These are phyloP conservation scores for Aspergillus cristatus DNA, from an alignment of 495 filamentous ascomycete species.

Conservation along the genomic window DNA sequence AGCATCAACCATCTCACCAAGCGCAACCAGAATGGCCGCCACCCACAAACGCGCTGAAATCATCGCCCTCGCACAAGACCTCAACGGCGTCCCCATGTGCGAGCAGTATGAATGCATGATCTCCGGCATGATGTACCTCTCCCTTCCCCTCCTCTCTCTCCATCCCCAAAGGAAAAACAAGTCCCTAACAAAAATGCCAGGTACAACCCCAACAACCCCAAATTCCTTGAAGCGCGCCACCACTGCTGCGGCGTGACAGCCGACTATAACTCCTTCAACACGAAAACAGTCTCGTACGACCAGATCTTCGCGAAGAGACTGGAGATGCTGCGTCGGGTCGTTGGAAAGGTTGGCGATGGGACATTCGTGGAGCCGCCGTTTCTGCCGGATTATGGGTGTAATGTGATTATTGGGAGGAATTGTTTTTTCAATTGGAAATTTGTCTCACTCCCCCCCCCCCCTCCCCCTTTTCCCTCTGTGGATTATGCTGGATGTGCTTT, in stretches of 20 bases:
- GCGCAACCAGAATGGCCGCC: conserved; percentile 23
- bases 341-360: conserved; percentile 33
- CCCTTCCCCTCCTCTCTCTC: too few species aligned
- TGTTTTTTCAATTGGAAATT: conserved; percentile 41
- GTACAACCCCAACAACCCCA: conserved; percentile 14
- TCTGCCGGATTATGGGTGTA: conserved; percentile 36
- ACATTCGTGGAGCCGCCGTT: conserved; percentile 29
- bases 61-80: conserved; percentile 33
- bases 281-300: conserved; percentile 29
- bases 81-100: conserved; percentile 34
- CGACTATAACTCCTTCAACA: conserved; percentile 43
- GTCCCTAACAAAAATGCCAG: neutral
- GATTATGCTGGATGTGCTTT: too few species aligned
- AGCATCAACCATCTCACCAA: too few species aligned
- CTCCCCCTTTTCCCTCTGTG: neutral
- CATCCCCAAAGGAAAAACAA: too few species aligned
- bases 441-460: too few species aligned
- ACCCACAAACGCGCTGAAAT: conserved; percentile 33
- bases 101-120: conserved; percentile 49
- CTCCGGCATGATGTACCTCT: conserved; percentile 40
- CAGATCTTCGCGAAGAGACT: conserved; percentile 23
- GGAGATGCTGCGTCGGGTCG: conserved; percentile 28
- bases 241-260: conserved; percentile 30
- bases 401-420: conserved; percentile 26
- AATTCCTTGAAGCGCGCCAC: conserved; percentile 34